A percentile compares a stretch with the other conserved stretches of the same genome.
phyloP scores from a whole-genome alignment of 495 filamentous ascomycete species.

The Gamarada debralockiae region DNA sequence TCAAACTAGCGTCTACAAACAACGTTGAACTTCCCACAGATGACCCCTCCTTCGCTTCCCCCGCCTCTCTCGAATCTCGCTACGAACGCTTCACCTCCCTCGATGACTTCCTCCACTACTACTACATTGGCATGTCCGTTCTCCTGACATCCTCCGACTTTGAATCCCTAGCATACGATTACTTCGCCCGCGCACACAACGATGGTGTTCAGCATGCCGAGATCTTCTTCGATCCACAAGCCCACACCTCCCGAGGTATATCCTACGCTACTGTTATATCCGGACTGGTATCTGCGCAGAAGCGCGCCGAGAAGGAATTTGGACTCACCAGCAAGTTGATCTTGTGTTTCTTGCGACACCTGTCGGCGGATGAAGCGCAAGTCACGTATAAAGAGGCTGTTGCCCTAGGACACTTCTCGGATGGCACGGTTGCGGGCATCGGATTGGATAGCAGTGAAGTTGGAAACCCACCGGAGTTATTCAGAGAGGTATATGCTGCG shows the following conservation, averaged over 20 bases:
- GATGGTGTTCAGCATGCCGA: conserved; percentile 72
- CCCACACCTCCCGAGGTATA: conserved; percentile 61
- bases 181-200: conserved; percentile 59
- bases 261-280: conserved; percentile 54
- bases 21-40: conserved; percentile 50
- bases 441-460: conserved; percentile 66
- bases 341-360: conserved; percentile 66
- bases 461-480: conserved; percentile 60
- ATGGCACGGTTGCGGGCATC: conserved; percentile 54
- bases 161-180: conserved; percentile 69
- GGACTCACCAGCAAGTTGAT: conserved; percentile 60
- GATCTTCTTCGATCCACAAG: conserved; percentile 79
- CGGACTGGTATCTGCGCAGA: conserved; percentile 56
- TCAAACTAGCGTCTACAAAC: conserved; percentile 62
- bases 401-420: conserved; percentile 45
- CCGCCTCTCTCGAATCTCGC: conserved; percentile 51
- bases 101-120: conserved; percentile 75
- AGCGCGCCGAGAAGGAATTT: conserved; percentile 58
- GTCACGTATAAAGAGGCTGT: conserved; percentile 45
- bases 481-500: conserved; percentile 51
- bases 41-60: conserved; percentile 57
- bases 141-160: conserved; percentile 60
- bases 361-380: conserved; percentile 51
- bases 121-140: conserved; percentile 72
- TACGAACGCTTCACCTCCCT: conserved; percentile 64